Percentiles rank a stretch among this genome's conserved stretches.
Evolutionary conservation across 371 early-diverging fungal genomes (phyloP).

Genomic region (Saksenaea vasiformis): DNA sequence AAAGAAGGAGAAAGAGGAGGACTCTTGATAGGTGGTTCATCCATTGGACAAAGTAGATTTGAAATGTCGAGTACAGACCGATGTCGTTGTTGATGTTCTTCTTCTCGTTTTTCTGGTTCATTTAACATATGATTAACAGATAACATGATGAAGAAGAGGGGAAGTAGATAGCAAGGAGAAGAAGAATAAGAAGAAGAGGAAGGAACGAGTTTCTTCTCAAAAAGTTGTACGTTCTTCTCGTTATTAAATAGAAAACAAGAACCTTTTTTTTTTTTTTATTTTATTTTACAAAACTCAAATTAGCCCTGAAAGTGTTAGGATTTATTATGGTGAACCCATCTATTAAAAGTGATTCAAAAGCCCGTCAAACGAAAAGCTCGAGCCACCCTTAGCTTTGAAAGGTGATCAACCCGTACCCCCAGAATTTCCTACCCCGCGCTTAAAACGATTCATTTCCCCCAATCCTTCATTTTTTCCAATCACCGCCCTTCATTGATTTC

Average conservation of each 20-base stretch:
- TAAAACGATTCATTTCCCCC: not conserved
- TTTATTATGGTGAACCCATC: not conserved
- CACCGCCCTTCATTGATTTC: not conserved
- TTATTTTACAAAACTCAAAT: not conserved
- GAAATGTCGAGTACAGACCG: constrained; percentile 39
- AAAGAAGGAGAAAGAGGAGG: constrained; percentile 28
- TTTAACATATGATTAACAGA: constrained; percentile 9
- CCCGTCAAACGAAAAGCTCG: not conserved
- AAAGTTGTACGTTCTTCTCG: not conserved
- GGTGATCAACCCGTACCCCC: not conserved
- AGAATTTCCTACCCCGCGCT: not conserved
- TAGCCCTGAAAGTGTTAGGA: not conserved
- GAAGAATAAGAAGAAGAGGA: constrained; percentile 3
- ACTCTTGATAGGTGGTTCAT: constrained; percentile 17
- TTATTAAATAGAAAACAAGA: not conserved
- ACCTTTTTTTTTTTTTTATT: not conserved
- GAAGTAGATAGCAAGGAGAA: constrained; percentile 3
- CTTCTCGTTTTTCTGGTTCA: not conserved
- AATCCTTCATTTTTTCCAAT: not conserved
- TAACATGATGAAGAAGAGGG: not conserved
- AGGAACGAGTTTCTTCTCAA: not conserved
- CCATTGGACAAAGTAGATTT: constrained; percentile 19
- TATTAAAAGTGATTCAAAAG: constrained; percentile 1
- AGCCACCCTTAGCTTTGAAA: not conserved
- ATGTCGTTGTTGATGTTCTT: constrained; percentile 11